phyloP scores from a whole-genome alignment of 192 early-diverging fungal genomes.

The Coemansia sp. region DNA sequence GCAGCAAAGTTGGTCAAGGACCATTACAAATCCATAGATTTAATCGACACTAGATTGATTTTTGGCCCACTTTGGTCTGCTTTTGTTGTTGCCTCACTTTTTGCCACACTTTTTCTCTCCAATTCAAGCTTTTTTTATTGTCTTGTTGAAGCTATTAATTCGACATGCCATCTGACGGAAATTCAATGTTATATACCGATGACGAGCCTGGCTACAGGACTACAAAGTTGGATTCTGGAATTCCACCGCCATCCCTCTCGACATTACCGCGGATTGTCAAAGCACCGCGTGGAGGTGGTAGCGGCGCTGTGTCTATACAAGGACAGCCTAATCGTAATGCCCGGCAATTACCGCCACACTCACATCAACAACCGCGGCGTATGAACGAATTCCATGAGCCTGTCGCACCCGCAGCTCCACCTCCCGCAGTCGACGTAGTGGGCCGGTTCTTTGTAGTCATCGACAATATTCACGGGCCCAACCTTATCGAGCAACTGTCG shows the following conservation, averaged over 20 bases:
- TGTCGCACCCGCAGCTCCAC: background rate
- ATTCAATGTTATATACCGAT: constrained; percentile 28
- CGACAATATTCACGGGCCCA: constrained; percentile 7
- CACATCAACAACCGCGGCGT: constrained; percentile 5
- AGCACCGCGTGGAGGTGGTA: background rate
- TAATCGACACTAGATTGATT: too few species aligned
- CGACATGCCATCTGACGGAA: constrained; percentile 19
- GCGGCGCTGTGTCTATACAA: background rate
- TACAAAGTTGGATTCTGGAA: constrained; percentile 20
- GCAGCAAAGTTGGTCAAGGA: too few species aligned
- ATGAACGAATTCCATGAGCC: background rate
- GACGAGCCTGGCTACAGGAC: constrained; percentile 29
- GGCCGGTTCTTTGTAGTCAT: constrained; percentile 4
- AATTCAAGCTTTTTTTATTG: background rate
- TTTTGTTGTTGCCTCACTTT: too few species aligned
- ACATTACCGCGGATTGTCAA: constrained; percentile 15
- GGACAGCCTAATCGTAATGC: background rate
- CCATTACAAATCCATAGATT: too few species aligned
- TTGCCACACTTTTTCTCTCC: background rate
- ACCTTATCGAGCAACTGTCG: constrained; percentile 21
- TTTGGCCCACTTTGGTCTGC: too few species aligned
- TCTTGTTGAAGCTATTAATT: background rate
- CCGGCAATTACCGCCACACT: background rate
- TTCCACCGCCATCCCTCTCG: constrained; percentile 30
- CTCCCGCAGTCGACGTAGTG: background rate